Conservation (phyloP, 305 asterid genomes). For the Fraxinus angustifolia region DNA sequence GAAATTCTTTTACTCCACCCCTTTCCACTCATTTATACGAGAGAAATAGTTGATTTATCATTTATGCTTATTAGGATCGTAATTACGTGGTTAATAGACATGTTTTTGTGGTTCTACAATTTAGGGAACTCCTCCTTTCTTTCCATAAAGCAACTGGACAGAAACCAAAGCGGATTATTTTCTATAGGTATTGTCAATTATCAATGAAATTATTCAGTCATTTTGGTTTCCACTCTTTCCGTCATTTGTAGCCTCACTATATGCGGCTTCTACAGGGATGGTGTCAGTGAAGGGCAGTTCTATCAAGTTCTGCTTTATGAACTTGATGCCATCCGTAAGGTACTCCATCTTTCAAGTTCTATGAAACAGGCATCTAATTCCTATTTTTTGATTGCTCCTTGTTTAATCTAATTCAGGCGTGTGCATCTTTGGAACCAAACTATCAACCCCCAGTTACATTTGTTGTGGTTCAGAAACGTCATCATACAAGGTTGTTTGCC, state of each 20-base stretch:
- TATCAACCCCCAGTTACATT: constrained; percentile 48
- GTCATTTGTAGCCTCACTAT: constrained; percentile 2
- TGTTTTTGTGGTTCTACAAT: constrained; percentile 15
- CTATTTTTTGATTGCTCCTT: neutral
- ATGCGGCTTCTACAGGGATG: constrained; percentile 55
- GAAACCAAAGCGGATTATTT: constrained; percentile 83
- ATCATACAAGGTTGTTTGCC: constrained; percentile 73
- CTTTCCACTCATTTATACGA: neutral
- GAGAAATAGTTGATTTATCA: neutral
- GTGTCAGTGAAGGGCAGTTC: constrained; percentile 98
- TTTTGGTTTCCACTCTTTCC: neutral
- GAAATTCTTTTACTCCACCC: neutral
- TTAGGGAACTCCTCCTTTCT: constrained; percentile 86
- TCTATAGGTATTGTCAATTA: constrained; percentile 59
- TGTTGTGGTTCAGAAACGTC: constrained; percentile 47
- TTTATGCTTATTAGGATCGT: neutral
- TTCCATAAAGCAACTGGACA: constrained; percentile 88
- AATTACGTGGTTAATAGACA: neutral
- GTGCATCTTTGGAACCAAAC: constrained; percentile 43
- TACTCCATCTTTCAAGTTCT: constrained; percentile 17
- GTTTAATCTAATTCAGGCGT: constrained; percentile 28
- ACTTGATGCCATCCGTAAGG: constrained; percentile 96
- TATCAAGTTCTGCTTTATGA: constrained; percentile 84
- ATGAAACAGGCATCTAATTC: neutral
- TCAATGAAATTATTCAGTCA: neutral